Percentiles rank a stretch among this genome's conserved stretches.
These are phyloP conservation scores for Phytophthora meadii DNA, from an alignment of 352 stramenopile species.

Conservation along the genomic window DNA sequence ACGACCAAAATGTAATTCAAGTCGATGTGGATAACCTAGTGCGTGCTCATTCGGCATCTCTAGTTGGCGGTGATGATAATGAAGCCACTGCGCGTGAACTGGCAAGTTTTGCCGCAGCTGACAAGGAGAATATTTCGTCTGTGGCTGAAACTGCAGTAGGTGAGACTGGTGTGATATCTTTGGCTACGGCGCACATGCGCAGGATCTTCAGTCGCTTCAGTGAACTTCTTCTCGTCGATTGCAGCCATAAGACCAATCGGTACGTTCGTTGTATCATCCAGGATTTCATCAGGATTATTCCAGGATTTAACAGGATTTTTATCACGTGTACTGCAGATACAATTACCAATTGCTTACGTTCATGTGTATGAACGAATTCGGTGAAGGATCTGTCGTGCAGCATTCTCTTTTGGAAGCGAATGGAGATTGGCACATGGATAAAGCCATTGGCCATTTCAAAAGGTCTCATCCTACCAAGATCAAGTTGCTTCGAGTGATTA, in stretches of 20 bases:
- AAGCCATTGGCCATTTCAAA: conserved; percentile 1
- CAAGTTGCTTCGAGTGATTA: not conserved
- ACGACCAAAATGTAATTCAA: too few species aligned
- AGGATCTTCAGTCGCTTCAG: conserved; percentile 11
- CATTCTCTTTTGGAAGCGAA: conserved; percentile 4
- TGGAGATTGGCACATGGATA: conserved; percentile 4
- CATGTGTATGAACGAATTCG: conserved; percentile 22
- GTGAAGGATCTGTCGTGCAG: conserved; percentile 6
- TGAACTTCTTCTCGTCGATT: conserved; percentile 15
- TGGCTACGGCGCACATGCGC: conserved; percentile 11
- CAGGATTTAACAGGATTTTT: not conserved
- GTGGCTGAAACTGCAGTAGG: not conserved
- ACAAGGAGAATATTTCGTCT: not conserved
- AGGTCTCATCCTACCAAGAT: not conserved
- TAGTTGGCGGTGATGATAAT: conserved; percentile 4
- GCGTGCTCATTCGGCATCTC: not conserved
- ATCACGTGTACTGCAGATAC: conserved; percentile 8
- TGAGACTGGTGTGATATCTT: conserved; percentile 11
- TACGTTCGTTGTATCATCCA: not conserved
- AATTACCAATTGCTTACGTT: conserved; percentile 28
- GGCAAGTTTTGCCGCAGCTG: not conserved
- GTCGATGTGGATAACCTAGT: conserved; percentile 25
- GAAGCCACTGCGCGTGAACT: conserved; percentile 2
- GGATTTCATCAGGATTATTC: not conserved
- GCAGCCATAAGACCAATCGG: conserved; percentile 19